Percentiles rank a stretch among this genome's conserved stretches.
Evolutionary conservation across 2,329 filamentous ascomycete species (phyloP).

Genomic region (Mariannaea sp.): DNA sequence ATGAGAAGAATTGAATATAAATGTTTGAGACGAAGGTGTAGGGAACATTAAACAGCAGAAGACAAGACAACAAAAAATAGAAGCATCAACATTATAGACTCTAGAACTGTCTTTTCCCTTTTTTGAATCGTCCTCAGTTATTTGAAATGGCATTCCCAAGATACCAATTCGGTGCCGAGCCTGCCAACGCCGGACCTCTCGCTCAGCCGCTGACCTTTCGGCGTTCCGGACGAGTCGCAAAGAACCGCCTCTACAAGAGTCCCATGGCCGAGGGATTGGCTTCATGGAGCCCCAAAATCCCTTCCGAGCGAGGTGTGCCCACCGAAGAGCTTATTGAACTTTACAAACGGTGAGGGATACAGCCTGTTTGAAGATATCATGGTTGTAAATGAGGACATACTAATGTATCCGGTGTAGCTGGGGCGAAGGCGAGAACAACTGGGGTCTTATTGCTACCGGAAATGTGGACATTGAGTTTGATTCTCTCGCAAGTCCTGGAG

Average conservation of each 20-base stretch:
- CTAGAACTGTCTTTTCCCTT: not conserved
- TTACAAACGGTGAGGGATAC: slow-evolving; percentile 62
- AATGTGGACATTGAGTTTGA: slow-evolving; percentile 69
- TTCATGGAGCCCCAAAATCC: slow-evolving; percentile 60
- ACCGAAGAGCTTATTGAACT: slow-evolving; percentile 53
- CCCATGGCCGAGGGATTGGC: slow-evolving; percentile 70
- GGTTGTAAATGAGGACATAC: too few relatives aligned
- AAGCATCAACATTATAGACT: too few relatives aligned
- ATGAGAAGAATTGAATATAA: too few relatives aligned
- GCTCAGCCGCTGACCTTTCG: slow-evolving; percentile 51
- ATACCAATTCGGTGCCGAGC: slow-evolving; percentile 27
- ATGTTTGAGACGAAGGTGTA: too few relatives aligned
- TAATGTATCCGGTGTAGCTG: slow-evolving; percentile 22
- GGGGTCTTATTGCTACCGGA: slow-evolving; percentile 63
- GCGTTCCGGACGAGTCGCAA: slow-evolving; percentile 54
- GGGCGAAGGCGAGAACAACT: slow-evolving; percentile 57
- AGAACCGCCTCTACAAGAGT: slow-evolving; percentile 68
- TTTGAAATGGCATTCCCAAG: slow-evolving; percentile 23
- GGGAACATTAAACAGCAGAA: too few relatives aligned
- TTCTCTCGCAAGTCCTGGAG: slow-evolving; percentile 58
- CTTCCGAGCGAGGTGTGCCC: slow-evolving; percentile 53
- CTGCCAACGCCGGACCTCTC: slow-evolving; percentile 37
- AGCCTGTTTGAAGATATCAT: too few relatives aligned
- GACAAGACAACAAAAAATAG: too few relatives aligned
- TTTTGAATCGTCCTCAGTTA: not conserved